These are phyloP conservation scores for Rachicladosporium sp. DNA, from an alignment of 2,329 filamentous ascomycete species.

Conservation along the genomic window DNA sequence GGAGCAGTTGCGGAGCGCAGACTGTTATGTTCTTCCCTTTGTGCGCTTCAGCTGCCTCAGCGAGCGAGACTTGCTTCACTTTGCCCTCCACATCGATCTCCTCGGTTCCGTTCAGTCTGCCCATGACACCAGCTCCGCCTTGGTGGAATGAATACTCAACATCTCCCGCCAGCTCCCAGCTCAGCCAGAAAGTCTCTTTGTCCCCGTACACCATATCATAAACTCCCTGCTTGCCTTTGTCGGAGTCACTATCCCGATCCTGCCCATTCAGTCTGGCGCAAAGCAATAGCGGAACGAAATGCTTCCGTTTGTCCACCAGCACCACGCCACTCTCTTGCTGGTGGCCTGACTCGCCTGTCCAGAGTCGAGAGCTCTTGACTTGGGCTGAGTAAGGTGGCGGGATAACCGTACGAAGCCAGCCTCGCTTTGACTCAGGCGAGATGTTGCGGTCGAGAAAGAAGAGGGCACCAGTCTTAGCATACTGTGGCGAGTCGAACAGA, in stretches of 20 bases:
- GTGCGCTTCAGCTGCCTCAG: not conserved
- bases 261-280: conserved; percentile 32
- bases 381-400: conserved; percentile 32
- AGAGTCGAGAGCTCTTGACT: conserved; percentile 26
- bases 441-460: conserved; percentile 37
- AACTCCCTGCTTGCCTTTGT: conserved; percentile 28
- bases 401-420: conserved; percentile 31
- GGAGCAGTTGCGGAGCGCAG: conserved; percentile 35
- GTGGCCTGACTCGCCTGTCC: conserved; percentile 27
- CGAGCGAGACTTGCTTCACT: not conserved
- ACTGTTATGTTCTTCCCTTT: conserved; percentile 22
- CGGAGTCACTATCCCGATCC: conserved; percentile 30
- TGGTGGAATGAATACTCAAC: conserved; percentile 32
- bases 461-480: conserved; percentile 30
- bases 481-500: conserved; percentile 33
- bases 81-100: conserved; percentile 7
- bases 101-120: conserved; percentile 14
- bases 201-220: conserved; percentile 39
- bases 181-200: conserved; percentile 40
- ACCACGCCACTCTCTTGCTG: conserved; percentile 36
- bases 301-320: conserved; percentile 35
- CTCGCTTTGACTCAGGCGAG: conserved; percentile 26
- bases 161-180: conserved; percentile 35
- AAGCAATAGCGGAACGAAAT: conserved; percentile 33
- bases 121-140: conserved; percentile 27